Evolutionary conservation across 2,329 filamentous ascomycete genomes (phyloP).

Genomic region (Colletotrichum melonis): DNA sequence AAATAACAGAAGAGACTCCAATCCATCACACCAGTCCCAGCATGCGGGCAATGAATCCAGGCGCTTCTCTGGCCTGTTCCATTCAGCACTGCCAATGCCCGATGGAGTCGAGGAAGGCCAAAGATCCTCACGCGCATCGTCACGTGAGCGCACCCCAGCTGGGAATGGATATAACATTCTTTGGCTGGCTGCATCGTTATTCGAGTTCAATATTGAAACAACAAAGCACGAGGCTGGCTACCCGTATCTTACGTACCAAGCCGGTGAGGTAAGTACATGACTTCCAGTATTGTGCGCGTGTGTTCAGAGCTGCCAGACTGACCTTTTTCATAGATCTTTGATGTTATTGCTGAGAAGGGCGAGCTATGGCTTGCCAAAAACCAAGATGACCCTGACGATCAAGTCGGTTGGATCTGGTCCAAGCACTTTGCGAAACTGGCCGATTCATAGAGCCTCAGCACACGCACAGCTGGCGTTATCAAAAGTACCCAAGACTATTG

Average conservation of each 20-base stretch:
- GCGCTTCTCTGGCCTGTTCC: conserved; percentile 83
- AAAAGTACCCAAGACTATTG: conserved; percentile 13
- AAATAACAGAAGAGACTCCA: conserved; percentile 64
- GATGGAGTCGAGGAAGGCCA: conserved; percentile 69
- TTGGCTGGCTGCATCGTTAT: conserved; percentile 92
- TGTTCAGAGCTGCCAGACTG: conserved; percentile 5
- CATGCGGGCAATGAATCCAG: conserved; percentile 56
- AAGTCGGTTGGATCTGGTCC: conserved; percentile 98
- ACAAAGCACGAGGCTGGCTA: conserved; percentile 94
- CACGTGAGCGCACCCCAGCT: conserved; percentile 65
- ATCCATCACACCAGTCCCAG: conserved; percentile 64
- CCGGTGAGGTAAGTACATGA: conserved; percentile 77
- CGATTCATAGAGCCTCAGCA: conserved; percentile 52
- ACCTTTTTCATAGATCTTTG: conserved; percentile 71
- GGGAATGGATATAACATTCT: conserved; percentile 76
- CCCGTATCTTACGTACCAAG: conserved; percentile 94
- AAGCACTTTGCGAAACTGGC: conserved; percentile 88
- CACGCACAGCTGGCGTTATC: conserved; percentile 21
- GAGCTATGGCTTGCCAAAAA: conserved; percentile 98
- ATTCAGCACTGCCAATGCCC: conserved; percentile 85
- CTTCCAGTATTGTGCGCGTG: conserved; percentile 2
- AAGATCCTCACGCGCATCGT: conserved; percentile 69
- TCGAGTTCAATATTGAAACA: conserved; percentile 96
- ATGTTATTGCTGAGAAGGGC: conserved; percentile 95
- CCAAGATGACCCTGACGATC: conserved; percentile 84